Percentiles rank a stretch among this genome's conserved stretches.
phyloP scores from a whole-genome alignment of 805 yeast genomes.

The Teunomyces atbi region DNA sequence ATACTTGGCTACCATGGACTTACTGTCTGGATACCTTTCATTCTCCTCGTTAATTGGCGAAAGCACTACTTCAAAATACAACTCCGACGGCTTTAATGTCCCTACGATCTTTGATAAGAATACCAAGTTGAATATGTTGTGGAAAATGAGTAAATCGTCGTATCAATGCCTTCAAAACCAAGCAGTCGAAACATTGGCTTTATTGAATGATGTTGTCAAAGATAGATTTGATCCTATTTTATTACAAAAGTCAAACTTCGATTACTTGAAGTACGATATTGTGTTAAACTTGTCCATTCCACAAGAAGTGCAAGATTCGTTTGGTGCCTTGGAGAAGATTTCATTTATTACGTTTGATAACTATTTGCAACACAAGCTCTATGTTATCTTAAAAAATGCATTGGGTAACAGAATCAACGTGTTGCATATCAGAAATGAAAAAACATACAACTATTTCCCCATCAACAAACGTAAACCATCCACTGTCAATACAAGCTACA shows the following conservation, averaged over 20 bases:
- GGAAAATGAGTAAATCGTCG: conserved; percentile 74
- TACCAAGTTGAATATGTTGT: conserved; percentile 73
- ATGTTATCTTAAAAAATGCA: conserved; percentile 55
- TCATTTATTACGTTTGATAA: conserved; percentile 69
- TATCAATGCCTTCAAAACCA: conserved; percentile 59
- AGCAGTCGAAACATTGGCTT: conserved; percentile 64
- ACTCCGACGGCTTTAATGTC: conserved; percentile 58
- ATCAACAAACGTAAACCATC: conserved; percentile 55
- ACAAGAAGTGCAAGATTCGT: conserved; percentile 42
- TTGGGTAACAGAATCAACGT: conserved; percentile 49
- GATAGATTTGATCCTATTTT: conserved; percentile 84
- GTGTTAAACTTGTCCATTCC: conserved; percentile 52
- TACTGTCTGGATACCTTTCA: conserved; percentile 63
- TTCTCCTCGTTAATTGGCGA: conserved; percentile 59
- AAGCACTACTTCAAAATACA: conserved; percentile 40
- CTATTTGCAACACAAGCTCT: conserved; percentile 59
- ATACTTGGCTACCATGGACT: conserved; percentile 78
- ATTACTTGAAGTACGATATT: conserved; percentile 65
- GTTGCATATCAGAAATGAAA: conserved; percentile 32
- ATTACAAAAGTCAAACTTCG: conserved; percentile 54
- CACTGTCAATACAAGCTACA: conserved; percentile 29
- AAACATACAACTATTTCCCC: conserved; percentile 30
- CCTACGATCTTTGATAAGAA: conserved; percentile 77
- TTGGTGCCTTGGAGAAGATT: conserved; percentile 70
- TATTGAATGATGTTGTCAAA: conserved; percentile 73